Base-by-base conservation (phyloP, 164 flowering plant genomes). In the Umbilicus rupestris region DNA sequence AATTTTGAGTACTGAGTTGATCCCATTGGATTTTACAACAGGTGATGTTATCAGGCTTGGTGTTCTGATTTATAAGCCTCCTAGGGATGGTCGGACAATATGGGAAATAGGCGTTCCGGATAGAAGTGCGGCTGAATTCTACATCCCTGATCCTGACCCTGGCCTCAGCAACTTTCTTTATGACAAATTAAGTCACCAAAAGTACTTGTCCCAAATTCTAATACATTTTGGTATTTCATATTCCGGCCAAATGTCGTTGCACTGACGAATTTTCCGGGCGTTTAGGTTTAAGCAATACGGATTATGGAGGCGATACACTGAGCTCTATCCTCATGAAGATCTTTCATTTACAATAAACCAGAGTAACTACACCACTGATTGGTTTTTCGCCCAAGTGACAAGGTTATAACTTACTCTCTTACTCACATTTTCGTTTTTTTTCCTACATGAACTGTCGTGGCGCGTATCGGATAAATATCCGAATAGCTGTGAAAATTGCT, bases 91-190 rank as follows among this genome's bases (percentile, higher is more conserved):
- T 0, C 96, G 94, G 0, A 90, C 96, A 1, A 46, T 90, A 60
- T 93, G 97, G 98, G 98, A 93, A 73, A 93, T 93, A 2, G 96
- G 97, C 47, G 22, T 83, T 44, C 97, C 97, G 59, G 96, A 90
- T 72, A 89, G 98, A 35, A 76, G 92, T 33, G 94, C 98, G 0
- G 81, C 80, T 7, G 88, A 93, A 35, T 93, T 87, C 68, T 93
- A 72, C 44, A 66, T 89, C 44, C 97, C 98, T 5, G 96, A 88
- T 68, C 96, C 97, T 20, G 71, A 83, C 65, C 90, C 89, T 5
- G 76, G 49, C 14, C 84, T 81, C 45, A 68, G 85, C 63, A 93
- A 93, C 74, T 84, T 74, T 50, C 85, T 90, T n/a, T 87, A 74
- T 67, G 63, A 55, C 33, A 55, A 14, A 55, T 87, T 28, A 65